Base-by-base conservation (phyloP, 2,329 filamentous ascomycete species). In the Aureobasidium namibiae region DNA sequence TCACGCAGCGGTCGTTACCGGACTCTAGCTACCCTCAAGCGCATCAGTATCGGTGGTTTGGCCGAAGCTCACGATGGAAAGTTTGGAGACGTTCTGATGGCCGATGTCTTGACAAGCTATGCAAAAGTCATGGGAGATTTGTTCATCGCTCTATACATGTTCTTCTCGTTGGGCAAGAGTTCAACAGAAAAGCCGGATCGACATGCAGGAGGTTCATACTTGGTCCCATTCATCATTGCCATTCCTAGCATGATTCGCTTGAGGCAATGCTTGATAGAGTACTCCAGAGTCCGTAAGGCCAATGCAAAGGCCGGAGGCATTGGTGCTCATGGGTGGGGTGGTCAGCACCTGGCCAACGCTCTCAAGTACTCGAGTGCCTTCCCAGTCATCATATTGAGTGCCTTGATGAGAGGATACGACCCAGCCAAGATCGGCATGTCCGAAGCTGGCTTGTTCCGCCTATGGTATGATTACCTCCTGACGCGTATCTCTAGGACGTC, bases 361-460 rank as follows among this genome's bases (percentile, higher is more conserved):
- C 76, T 90, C 67, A 99, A 99, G 74, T 99, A 99, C 74, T 83
- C 88, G n/a, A 91, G 86, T 10, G 90, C 92, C 0, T 96, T 97
- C 68, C 94, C 94, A 3, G 92, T 97, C 58, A 89, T 97, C 66
- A 79, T 92, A 42, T 79, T 96, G 56, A 86, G 84, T 61, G 85
- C 90, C 1, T 73, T 94, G 68, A 85, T 91, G 75, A 82, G 89
- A 62, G 80, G 84, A 71, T 77, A 80, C 72, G 71, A 82, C 70
- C 77, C 79, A 0, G 69, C 74, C 6, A 75, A 74, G 18, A 75
- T 78, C 57, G 76, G 80, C 49, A 75, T 82, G 66, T 81, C 78
- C 44, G 80, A 84, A 67, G 73, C 78, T n/a, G 76, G 75, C 0
- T 70, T 85, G 42, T 81, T 80, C 65, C 76, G 80, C 45, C 68